Evolutionary conservation across 2,329 filamentous ascomycete species (phyloP).

Genomic region (Metarhizium humberi): DNA sequence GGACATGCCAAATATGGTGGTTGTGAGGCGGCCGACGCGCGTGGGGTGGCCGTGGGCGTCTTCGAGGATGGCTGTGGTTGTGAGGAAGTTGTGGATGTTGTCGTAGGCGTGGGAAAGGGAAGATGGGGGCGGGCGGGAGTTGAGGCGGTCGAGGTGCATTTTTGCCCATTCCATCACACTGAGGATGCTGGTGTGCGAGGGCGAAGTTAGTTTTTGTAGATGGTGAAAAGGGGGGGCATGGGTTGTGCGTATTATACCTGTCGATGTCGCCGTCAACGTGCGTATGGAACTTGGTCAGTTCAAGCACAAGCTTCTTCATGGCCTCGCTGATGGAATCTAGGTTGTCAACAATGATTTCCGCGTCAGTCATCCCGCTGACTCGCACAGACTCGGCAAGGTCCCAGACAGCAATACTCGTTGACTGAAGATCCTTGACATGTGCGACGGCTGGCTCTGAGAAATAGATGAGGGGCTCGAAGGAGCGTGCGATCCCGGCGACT

Average conservation of each 20-base stretch:
- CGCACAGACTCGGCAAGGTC: slow-evolving; percentile 87
- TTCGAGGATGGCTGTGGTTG: slow-evolving; percentile 51
- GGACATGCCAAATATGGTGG: slow-evolving; percentile 69
- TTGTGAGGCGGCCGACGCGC: slow-evolving; percentile 57
- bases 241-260: slow-evolving; percentile 36
- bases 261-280: slow-evolving; percentile 92
- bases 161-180: slow-evolving; percentile 96
- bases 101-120: slow-evolving; percentile 62
- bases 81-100: slow-evolving; percentile 73
- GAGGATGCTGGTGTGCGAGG: slow-evolving; percentile 54
- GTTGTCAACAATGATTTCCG: slow-evolving; percentile 73
- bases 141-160: slow-evolving; percentile 67
- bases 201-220: background rate
- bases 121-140: slow-evolving; percentile 46
- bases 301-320: slow-evolving; percentile 72
- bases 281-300: slow-evolving; percentile 86
- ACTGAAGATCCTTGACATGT: slow-evolving; percentile 80
- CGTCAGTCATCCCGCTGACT: slow-evolving; percentile 83
- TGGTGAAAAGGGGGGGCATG: background rate
- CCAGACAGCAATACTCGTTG: slow-evolving; percentile 89
- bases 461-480: slow-evolving; percentile 89
- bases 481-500: slow-evolving; percentile 78
- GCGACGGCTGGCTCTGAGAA: slow-evolving; percentile 84
- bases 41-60: slow-evolving; percentile 50
- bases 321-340: slow-evolving; percentile 80